Base-by-base conservation (phyloP, 345 rosid species). In the Gossypium thurberi region DNA sequence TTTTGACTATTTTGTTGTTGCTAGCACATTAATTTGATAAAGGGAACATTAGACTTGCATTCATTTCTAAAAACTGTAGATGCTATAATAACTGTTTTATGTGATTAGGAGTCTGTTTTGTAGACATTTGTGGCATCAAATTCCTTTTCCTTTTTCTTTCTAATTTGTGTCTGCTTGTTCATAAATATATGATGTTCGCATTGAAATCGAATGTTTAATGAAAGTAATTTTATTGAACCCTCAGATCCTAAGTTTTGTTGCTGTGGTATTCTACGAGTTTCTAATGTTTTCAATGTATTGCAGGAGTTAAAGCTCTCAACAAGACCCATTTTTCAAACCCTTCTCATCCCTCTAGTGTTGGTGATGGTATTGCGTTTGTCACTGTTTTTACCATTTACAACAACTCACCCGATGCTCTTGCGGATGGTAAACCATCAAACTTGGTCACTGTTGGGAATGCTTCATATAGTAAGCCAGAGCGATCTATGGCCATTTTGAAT, bases 221-320 rank as follows among this genome's bases (percentile, higher is more conserved):
- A 33, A 15, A 37, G 3, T 44, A 43, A 5, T 44, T 65, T n/a
- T 20, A 11, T 6, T 65, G 69, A 21, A 23, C 56, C 10, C 57
- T 8, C 8, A 70, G 26, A 6, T 69, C 33, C 69, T 53, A 64
- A 44, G 33, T 47, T 33, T 20, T 25, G 28, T 44, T 71, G 58
- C 12, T 44, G 6, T 71, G 10, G 23, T 59, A 9, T 53, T 64
- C 65, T 76, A 40, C 20, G 6, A 12, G 8, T 47, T 65, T n/a
- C 3, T 37, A 26, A 53, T 71, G 26, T 67, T 69, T 47, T 69
- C 55, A 33, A n/a, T 40, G 60, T 76, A 46, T 75, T 53, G 17
- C 80, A 91, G 99, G 98, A 48, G 72, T 77, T 5, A 90, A 85
- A 82, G 94, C 98, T 79, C 87, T 91, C 51, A 91, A 87, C 79